Evolutionary conservation across 495 filamentous ascomycete species (phyloP), one percentile per base, ranked within the genome.

Genomic region (Platismatia glauca): DNA sequence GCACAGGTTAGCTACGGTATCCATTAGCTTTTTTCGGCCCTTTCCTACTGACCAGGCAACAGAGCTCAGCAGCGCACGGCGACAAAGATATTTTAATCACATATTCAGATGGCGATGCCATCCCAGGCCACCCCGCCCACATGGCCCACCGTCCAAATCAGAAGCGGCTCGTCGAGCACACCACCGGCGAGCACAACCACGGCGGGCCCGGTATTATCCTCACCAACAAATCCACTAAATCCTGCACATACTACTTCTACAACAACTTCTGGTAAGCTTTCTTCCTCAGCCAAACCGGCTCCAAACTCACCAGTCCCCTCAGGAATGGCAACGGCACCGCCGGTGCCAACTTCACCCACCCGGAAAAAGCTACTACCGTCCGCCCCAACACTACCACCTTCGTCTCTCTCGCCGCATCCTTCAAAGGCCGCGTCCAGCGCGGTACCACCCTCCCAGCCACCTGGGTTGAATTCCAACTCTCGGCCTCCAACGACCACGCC

Each of bases 381-480:
- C 60, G 37, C 3, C 65, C 73, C 16, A 68, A 70, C 41, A 41
- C 57, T 43, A 68, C 64, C 16, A 66, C 70, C 20, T 70, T 72
- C 63, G 73, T 77, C 29, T 33, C 67, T 22, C 71, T 78, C 1
- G 37, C 56, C 22, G 29, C 69, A 0, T 37, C 35, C 29, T 78
- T 78, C 70, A 78, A 78, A 65, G 76, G 76, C 55, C 73, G 76
- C 24, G 76, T 78, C 3, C 76, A 77, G 66, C 74, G 76, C 55
- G 74, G 74, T 13, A 71, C 68, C 41, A 65, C 66, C 27, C 69
- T 70, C 12, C 75, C 75, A 0, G 69, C 73, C 16, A 78, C 76
- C 5, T 78, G 76, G 76, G 71, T 68, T 7, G 76, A 78, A 52
- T 78, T 78, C 64, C 76, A 78, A 64, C 64, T 77, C 61, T 67